Percentiles rank a stretch among this genome's conserved stretches.
phyloP scores from a whole-genome alignment of 2,329 filamentous ascomycete genomes.

The Cryphonectria radicalis region DNA sequence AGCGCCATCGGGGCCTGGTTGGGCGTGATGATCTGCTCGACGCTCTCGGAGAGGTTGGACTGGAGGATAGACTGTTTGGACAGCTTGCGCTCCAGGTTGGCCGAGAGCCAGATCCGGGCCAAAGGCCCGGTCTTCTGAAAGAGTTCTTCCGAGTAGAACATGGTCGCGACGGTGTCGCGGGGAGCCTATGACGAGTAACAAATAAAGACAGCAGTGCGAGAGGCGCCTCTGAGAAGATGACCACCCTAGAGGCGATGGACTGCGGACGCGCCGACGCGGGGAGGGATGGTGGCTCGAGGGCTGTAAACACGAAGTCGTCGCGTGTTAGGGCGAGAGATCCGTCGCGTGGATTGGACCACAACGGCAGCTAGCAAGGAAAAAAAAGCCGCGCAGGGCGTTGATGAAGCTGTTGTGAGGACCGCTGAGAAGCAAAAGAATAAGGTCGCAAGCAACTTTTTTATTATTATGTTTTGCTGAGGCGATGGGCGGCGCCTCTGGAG shows the following conservation, averaged over 20 bases:
- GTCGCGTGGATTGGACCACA: conserved; percentile 25
- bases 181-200: neutral
- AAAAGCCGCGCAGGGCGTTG: conserved; percentile 15
- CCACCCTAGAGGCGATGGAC: conserved; percentile 10
- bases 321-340: conserved; percentile 15
- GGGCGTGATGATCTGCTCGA: conserved; percentile 91
- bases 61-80: conserved; percentile 96
- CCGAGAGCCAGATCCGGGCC: conserved; percentile 96
- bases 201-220: neutral
- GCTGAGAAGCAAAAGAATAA: conserved; percentile 11
- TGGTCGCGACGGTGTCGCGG: conserved; percentile 47
- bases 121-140: conserved; percentile 96
- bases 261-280: conserved; percentile 25
- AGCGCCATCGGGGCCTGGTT: conserved; percentile 93
- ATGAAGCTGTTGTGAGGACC: neutral
- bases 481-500: conserved; percentile 25
- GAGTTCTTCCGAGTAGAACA: conserved; percentile 98
- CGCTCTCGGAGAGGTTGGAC: conserved; percentile 92
- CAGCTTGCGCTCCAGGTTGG: conserved; percentile 97
- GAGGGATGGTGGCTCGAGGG: conserved; percentile 19
- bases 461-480: conserved; percentile 17
- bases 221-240: neutral
- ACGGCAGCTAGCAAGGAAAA: conserved; percentile 11
- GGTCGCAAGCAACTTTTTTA: conserved; percentile 16
- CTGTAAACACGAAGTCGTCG: conserved; percentile 25